Evolutionary conservation across 306 rosid species (phyloP).

Genomic region (Fragaria vesca): DNA sequence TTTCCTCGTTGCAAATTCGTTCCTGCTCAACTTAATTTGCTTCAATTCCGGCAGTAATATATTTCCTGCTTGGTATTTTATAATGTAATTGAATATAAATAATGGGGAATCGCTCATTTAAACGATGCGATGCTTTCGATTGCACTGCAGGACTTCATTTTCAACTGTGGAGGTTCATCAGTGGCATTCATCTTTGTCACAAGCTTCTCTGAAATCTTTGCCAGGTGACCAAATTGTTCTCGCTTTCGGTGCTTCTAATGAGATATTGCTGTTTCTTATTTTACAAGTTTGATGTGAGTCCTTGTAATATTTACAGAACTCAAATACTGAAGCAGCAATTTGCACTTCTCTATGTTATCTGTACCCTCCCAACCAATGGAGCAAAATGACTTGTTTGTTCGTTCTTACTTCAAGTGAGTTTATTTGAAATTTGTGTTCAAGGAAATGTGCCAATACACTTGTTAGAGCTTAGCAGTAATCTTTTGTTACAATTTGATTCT

Average conservation of each 20-base stretch:
- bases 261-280: neutral
- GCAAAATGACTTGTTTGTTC: conserved; percentile 59
- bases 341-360: conserved; percentile 59
- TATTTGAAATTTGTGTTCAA: conserved; percentile 13
- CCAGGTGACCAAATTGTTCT: conserved; percentile 48
- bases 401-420: conserved; percentile 74
- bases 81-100: neutral
- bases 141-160: conserved; percentile 70
- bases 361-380: conserved; percentile 55
- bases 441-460: neutral
- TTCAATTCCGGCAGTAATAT: conserved; percentile 62
- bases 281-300: conserved; percentile 2
- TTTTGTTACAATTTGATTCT: neutral
- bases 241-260: neutral
- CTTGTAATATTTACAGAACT: conserved; percentile 45
- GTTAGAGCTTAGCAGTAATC: neutral
- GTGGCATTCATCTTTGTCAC: conserved; percentile 79
- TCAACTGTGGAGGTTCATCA: conserved; percentile 87
- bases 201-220: conserved; percentile 48
- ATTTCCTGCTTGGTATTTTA: neutral
- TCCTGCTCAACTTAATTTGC: conserved; percentile 63
- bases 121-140: conserved; percentile 8
- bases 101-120: conserved; percentile 11
- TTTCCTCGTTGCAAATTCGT: conserved; percentile 65
- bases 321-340: conserved; percentile 68